phyloP scores from a whole-genome alignment of 2,329 filamentous ascomycete species.

The Scytalidium sp. region DNA sequence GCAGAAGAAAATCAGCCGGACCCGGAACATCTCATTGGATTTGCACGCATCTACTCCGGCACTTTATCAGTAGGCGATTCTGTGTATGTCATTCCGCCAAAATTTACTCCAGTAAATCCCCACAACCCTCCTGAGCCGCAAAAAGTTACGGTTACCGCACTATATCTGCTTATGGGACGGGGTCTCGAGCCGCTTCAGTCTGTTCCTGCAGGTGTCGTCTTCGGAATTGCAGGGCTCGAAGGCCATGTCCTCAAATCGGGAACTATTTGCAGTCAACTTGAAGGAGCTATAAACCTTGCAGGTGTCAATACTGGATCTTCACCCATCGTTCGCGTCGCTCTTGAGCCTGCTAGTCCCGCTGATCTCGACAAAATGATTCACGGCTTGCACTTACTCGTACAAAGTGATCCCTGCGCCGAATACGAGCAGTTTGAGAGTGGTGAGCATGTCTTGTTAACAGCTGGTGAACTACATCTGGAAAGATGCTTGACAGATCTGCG shows the following conservation, averaged over 20 bases:
- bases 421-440: conserved; percentile 92
- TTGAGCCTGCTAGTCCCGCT: conserved; percentile 88
- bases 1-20: conserved; percentile 61
- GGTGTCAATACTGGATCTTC: conserved; percentile 78
- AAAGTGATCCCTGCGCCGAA: conserved; percentile 92
- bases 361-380: conserved; percentile 94
- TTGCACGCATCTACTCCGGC: conserved; percentile 90
- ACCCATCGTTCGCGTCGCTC: conserved; percentile 90
- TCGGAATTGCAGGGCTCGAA: conserved; percentile 89
- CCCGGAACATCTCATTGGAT: conserved; percentile 87
- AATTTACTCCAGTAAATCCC: conserved; percentile 81
- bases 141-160: conserved; percentile 78
- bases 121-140: conserved; percentile 70
- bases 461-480: conserved; percentile 91
- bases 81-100: conserved; percentile 87
- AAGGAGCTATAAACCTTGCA: conserved; percentile 86
- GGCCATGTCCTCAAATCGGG: conserved; percentile 95
- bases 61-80: conserved; percentile 85
- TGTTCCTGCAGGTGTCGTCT: conserved; percentile 91
- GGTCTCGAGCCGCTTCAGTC: conserved; percentile 77
- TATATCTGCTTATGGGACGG: conserved; percentile 96
- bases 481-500: conserved; percentile 89
- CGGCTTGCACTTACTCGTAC: conserved; percentile 81
- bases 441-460: conserved; percentile 92
- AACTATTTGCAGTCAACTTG: conserved; percentile 83